These are phyloP conservation scores for Taphrina deformans DNA, from an alignment of 1,139 yeast species.

Conservation along the genomic window DNA sequence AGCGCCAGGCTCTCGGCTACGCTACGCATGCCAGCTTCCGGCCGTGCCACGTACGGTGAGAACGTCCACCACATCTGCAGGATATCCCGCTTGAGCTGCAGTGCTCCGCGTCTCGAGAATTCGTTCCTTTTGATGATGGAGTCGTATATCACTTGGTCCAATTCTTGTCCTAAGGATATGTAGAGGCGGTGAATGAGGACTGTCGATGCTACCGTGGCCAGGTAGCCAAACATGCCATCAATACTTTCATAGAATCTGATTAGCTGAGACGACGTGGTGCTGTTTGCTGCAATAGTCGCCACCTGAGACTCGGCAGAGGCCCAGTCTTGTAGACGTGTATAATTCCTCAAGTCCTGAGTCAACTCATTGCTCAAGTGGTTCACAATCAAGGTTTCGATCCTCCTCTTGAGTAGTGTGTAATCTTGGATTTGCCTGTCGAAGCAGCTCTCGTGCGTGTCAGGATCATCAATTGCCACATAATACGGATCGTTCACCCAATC, in stretches of 20 bases:
- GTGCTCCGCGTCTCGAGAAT: constrained; percentile 31
- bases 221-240: constrained; percentile 17
- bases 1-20: not conserved
- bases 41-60: constrained; percentile 25
- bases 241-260: constrained; percentile 21
- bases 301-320: constrained; percentile 7
- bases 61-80: constrained; percentile 32
- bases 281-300: constrained; percentile 13
- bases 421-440: constrained; percentile 35
- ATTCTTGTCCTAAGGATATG: constrained; percentile 12
- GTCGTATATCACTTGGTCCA: constrained; percentile 14
- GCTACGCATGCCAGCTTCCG: constrained; percentile 28
- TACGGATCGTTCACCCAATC: constrained; percentile 66
- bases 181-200: constrained; percentile 19
- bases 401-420: constrained; percentile 45
- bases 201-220: constrained; percentile 23
- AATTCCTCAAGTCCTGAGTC: constrained; percentile 42
- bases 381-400: constrained; percentile 50
- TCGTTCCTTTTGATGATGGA: constrained; percentile 22
- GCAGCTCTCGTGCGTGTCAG: constrained; percentile 24
- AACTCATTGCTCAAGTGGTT: constrained; percentile 56
- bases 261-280: constrained; percentile 18
- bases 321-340: constrained; percentile 12
- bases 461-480: constrained; percentile 60
- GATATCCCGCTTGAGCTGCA: constrained; percentile 33